Percentiles rank a stretch among this genome's conserved stretches.
phyloP scores from a whole-genome alignment of 2,329 filamentous ascomycete species.

The Verticillium longisporum region DNA sequence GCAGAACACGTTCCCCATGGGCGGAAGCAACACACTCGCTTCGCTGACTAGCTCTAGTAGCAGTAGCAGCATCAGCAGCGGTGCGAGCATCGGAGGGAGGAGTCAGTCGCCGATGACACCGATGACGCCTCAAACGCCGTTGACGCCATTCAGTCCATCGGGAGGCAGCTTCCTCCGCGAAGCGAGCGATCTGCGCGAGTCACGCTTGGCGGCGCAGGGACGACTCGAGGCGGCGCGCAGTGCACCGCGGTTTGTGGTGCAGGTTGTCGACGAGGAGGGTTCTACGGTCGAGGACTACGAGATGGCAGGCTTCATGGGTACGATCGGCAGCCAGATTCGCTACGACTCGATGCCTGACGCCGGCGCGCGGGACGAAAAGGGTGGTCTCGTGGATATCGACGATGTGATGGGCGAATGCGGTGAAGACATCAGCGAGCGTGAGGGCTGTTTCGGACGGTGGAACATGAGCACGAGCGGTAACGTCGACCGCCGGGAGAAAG shows the following conservation, averaged over 20 bases:
- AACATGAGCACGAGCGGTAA: slow-evolving; percentile 29
- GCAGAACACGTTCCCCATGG: background rate
- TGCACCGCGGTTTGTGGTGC: slow-evolving; percentile 49
- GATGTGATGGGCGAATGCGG: slow-evolving; percentile 39
- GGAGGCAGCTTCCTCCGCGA: slow-evolving; percentile 15
- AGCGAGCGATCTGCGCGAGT: slow-evolving; percentile 38
- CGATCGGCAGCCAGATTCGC: slow-evolving; percentile 47
- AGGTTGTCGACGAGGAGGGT: slow-evolving; percentile 48
- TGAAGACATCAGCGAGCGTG: slow-evolving; percentile 30
- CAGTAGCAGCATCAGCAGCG: slow-evolving; percentile 9
- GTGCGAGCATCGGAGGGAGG: background rate
- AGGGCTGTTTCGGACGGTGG: slow-evolving; percentile 41
- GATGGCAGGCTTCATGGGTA: slow-evolving; percentile 57
- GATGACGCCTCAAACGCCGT: slow-evolving; percentile 22
- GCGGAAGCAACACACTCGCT: background rate
- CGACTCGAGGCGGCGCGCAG: slow-evolving; percentile 53
- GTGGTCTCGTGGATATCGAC: slow-evolving; percentile 45
- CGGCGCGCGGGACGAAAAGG: slow-evolving; percentile 48
- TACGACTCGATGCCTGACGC: slow-evolving; percentile 55
- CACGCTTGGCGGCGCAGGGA: slow-evolving; percentile 58
- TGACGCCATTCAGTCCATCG: slow-evolving; percentile 23
- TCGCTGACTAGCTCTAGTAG: slow-evolving; percentile 2
- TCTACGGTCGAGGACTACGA: slow-evolving; percentile 43
- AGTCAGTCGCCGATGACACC: background rate
- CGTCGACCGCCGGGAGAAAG: slow-evolving; percentile 38